Evolutionary conservation across 2,329 filamentous ascomycete species (phyloP).

Genomic region (Hypoxylon rubiginosum): DNA sequence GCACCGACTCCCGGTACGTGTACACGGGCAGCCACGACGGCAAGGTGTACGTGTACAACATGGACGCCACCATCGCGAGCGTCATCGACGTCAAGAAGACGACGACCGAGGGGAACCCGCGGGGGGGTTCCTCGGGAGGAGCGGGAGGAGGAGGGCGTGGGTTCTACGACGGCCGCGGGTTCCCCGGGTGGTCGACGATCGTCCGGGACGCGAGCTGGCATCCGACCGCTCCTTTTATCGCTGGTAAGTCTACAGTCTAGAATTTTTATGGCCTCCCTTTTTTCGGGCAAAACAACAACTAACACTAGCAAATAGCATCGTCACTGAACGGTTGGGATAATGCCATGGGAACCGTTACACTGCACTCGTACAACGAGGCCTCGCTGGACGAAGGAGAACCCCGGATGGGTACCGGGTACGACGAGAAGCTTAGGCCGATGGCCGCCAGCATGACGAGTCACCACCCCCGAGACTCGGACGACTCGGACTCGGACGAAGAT

Average conservation of each 20-base stretch:
- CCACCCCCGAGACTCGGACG: conserved; percentile 13
- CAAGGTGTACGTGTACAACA: conserved; percentile 90
- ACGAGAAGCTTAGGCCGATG: conserved; percentile 67
- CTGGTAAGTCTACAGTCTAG: conserved; percentile 61
- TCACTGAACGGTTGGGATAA: conserved; percentile 85
- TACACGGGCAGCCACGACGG: conserved; percentile 93
- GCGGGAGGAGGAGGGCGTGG: conserved; percentile 68
- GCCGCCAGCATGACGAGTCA: conserved; percentile 11
- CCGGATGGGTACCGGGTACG: conserved; percentile 70
- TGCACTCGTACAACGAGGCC: conserved; percentile 83
- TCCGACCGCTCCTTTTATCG: conserved; percentile 84
- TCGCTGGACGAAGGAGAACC: conserved; percentile 73
- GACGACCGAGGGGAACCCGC: conserved; percentile 72
- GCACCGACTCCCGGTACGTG: conserved; percentile 91
- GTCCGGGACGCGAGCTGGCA: conserved; percentile 94
- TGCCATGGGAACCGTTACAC: conserved; percentile 78
- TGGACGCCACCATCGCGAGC: conserved; percentile 86
- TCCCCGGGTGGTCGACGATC: conserved; percentile 77
- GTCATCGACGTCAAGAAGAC: conserved; percentile 82
- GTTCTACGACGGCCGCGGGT: conserved; percentile 67
- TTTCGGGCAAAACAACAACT: conserved; percentile 16
- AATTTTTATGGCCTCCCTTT: background rate
- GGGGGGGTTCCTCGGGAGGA: conserved; percentile 33
- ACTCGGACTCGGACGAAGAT: conserved; percentile 28
- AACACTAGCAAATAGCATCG: conserved; percentile 69